Base-by-base conservation (phyloP, 2,329 filamentous ascomycete genomes). In the Geosmithia flava region DNA sequence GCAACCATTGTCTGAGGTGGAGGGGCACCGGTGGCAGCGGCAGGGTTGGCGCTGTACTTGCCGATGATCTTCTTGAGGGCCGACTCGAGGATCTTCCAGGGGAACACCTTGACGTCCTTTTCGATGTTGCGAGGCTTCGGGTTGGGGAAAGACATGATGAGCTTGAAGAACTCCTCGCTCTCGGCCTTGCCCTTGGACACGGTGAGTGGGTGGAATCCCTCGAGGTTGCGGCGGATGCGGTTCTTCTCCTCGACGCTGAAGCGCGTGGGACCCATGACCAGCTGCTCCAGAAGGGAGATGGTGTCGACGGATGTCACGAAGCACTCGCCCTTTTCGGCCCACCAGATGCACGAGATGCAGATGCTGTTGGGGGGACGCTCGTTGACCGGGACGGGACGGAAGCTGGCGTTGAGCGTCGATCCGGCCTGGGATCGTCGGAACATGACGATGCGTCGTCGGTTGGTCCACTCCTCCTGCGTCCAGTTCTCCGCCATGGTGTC, bases 201-300 rank as follows among this genome's bases (percentile, higher is more conserved):
- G 0, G 93, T 98, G 53, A 88, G 68, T 1, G 93, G 93, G 37
- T 87, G 83, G 70, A 95, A 97, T 0, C 90, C 90, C 63, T 98
- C 93, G 33, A 98, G 73, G 59, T 98, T 98, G 53, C 93, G 82
- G 29, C 93, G 83, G 57, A 98, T 97, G 47, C 93, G 82, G 65
- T 98, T 98, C 79, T 97, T 98, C 71, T 97, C 93, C 62, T 97
- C 91, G 4, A 97, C 90, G 0, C 85, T 91, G 68, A 97, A 98
- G 27, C 87, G 79, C 44, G 83, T 81, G 0, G 78, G 76, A 0
- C 73, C 64, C 1, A 81, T 87, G 7, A 97, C 87, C 7, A 98
- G 75, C 54, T 91, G 85, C 68, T 97, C 93, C 2, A 98, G 74
- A n/a, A 98, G 75, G 57, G 85, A 86, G 57, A 98, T 97, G 2